A percentile compares a stretch with the other conserved stretches of the same genome.
These are phyloP conservation scores for Lyophyllum decastes DNA, from an alignment of 768 basidiomycete genomes.

Conservation along the genomic window DNA sequence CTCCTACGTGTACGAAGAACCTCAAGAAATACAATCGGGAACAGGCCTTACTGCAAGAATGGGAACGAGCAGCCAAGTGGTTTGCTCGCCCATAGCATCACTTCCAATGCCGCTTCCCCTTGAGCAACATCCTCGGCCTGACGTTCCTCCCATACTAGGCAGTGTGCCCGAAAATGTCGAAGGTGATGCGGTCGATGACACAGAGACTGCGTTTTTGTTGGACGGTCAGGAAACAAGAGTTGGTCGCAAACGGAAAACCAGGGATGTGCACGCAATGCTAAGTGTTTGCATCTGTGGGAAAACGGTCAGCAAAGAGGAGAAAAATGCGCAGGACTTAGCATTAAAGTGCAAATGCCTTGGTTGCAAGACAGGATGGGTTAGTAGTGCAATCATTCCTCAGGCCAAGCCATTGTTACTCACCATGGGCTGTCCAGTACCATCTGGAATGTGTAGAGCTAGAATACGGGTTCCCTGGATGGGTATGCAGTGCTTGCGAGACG, in stretches of 20 bases:
- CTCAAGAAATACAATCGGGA: not conserved
- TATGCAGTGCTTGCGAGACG: not conserved
- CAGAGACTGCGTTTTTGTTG: too few relatives aligned
- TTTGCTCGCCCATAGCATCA: not conserved
- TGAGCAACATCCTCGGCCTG: too few relatives aligned
- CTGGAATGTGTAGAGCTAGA: not conserved
- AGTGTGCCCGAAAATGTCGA: too few relatives aligned
- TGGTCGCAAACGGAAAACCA: not conserved
- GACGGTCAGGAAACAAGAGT: not conserved
- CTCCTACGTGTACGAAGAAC: conserved; percentile 1
- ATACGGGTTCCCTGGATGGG: not conserved
- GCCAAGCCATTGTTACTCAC: not conserved
- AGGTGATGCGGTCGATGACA: too few relatives aligned
- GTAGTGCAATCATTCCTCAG: not conserved
- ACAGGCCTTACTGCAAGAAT: not conserved
- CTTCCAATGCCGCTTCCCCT: too few relatives aligned
- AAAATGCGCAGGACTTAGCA: not conserved
- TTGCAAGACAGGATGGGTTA: not conserved
- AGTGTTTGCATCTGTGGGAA: not conserved
- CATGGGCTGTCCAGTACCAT: not conserved
- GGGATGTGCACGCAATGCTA: not conserved
- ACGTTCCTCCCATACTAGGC: too few relatives aligned
- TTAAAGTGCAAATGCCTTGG: not conserved
- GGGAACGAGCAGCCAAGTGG: not conserved
- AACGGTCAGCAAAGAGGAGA: not conserved